Conservation (phyloP, 2,329 filamentous ascomycete genomes). For the Aspergillus sp. region DNA sequence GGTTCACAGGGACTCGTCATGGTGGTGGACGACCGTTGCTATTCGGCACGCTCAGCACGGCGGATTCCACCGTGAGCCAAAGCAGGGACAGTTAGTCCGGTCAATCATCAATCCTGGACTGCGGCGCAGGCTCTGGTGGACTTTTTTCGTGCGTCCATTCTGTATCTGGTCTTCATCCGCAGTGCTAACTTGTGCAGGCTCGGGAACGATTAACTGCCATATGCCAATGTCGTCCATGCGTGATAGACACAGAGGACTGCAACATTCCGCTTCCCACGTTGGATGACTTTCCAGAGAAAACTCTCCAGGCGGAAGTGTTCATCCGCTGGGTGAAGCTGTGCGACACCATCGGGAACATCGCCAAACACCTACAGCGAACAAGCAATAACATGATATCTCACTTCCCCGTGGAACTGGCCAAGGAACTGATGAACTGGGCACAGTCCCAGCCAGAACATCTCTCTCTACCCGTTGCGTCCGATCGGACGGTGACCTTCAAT, state of each 20-base stretch:
- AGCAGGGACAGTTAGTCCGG: conserved; percentile 14
- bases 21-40: conserved; percentile 48
- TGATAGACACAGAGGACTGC: conserved; percentile 44
- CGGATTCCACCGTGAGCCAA: conserved; percentile 43
- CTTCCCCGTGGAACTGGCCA: conserved; percentile 26
- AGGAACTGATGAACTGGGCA: conserved; percentile 37
- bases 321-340: conserved; percentile 44
- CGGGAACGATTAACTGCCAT: conserved; percentile 41
- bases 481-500: conserved; percentile 33
- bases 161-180: too few relatives aligned
- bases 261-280: conserved; percentile 38
- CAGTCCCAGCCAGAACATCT: conserved; percentile 33
- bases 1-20: conserved; percentile 41
- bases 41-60: conserved; percentile 47
- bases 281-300: conserved; percentile 36
- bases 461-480: conserved; percentile 25
- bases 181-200: conserved; percentile 7
- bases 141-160: conserved; percentile 28
- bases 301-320: conserved; percentile 38
- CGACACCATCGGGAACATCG: conserved; percentile 39
- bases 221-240: conserved; percentile 44
- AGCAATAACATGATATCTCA: conserved; percentile 8
- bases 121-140: conserved; percentile 44
- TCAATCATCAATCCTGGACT: conserved; percentile 24
- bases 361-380: conserved; percentile 35